Base-by-base conservation (phyloP, 208 protist species). In the Paratrypanosoma confusum region DNA sequence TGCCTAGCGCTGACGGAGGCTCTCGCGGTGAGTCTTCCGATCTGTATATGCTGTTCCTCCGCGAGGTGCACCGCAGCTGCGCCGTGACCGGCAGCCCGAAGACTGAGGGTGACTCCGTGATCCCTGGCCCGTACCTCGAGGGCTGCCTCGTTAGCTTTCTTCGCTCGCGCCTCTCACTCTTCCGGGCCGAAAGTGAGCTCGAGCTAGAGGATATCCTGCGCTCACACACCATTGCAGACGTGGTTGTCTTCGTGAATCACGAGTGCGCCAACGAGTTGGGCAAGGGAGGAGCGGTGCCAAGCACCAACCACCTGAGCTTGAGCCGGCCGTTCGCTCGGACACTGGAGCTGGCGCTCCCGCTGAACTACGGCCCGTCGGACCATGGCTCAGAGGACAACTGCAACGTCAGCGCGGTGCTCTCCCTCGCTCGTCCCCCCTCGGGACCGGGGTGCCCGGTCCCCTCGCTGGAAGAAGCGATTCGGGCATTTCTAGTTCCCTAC, bases 61-160 rank as follows among this genome's bases (percentile, higher is more conserved):
- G n/a, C n/a, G n/a, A n/a, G n/a, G 1, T 26, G 29, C 2, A 18
- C 43, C 1, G 32, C 39, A 3, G 0, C 14, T 24, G 1, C 6
- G 5, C 0, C 38, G 2, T 21, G 16, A 35, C 34, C 37, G 28
- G 33, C 41, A 27, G 23, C 25, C 24, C 0, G 27, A 28, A 0
- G 17, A 26, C 14, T 25, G 32, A 14, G 26, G 23, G 27, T 32
- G 8, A 0, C 25, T 5, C 36, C 26, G 22, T 25, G 45, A 27
- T 84, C n/a, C n/a, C n/a, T n/a, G n/a, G n/a, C n/a, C n/a, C n/a
- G n/a, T n/a, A n/a, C n/a, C n/a, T n/a, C 40, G 45, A 57, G n/a
- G 31, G 76, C 21, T 47, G 53, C 20, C 59, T 91, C 27, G 68
- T 88, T 5, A 88, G 79, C 47, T 91, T 91, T 31, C 72, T 88